Evolutionary conservation across 106 monocot species (phyloP).

Genomic region (Xerophyta viscosa): DNA sequence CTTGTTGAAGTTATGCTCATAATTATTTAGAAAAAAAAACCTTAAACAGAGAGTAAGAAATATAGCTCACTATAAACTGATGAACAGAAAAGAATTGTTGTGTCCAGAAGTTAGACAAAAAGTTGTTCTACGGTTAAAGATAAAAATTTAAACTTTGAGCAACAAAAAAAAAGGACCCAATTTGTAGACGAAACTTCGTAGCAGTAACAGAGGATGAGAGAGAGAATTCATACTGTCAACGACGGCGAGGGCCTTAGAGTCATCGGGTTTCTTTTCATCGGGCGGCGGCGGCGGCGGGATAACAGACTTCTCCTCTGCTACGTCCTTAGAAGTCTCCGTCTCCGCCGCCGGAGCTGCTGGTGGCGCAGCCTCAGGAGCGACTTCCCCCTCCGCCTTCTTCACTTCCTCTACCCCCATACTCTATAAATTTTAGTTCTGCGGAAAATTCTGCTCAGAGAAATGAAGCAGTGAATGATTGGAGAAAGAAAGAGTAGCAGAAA

Average conservation of each 20-base stretch:
- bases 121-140: too few relatives aligned
- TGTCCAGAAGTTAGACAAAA: too few relatives aligned
- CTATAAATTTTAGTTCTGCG: neutral
- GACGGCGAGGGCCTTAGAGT: constrained; percentile 37
- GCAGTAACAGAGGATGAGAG: neutral
- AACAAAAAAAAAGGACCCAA: neutral
- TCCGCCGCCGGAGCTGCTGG: neutral
- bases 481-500: neutral
- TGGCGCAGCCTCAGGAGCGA: constrained; percentile 8
- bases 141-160: too few relatives aligned
- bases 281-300: constrained; percentile 27
- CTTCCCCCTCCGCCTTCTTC: constrained; percentile 30
- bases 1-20: too few relatives aligned
- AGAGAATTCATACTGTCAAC: constrained; percentile 31
- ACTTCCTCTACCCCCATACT: constrained; percentile 23
- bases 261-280: constrained; percentile 30
- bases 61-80: too few relatives aligned
- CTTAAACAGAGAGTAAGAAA: too few relatives aligned
- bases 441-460: neutral
- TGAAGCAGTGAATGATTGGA: neutral
- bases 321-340: constrained; percentile 33
- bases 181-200: too few relatives aligned
- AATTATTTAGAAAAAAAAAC: too few relatives aligned
- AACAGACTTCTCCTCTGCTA: constrained; percentile 51
- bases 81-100: too few relatives aligned